Base-by-base conservation (phyloP, 2,329 filamentous ascomycete species). In the Hymenoscyphus linearis region DNA sequence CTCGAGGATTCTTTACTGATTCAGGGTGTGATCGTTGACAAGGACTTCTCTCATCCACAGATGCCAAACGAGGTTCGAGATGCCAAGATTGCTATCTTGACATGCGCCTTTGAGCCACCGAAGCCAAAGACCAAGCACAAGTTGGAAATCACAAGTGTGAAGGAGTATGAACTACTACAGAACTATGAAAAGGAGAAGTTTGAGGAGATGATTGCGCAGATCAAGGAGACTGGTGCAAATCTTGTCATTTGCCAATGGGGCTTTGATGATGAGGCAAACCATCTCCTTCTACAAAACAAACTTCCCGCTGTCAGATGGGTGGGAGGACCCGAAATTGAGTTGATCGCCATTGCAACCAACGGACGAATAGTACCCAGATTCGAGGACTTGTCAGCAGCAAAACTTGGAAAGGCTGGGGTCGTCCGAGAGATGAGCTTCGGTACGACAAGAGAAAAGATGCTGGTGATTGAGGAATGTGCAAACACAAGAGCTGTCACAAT, bases 51-150 rank as follows among this genome's bases (percentile, higher is more conserved):
- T 37, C 95, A 99, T 76, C 95, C 95, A 13, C 95, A 99, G 79
- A 99, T 99, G 95, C 95, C 95, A 12, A 90, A 89, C 57, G 92
- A 97, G 77, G 93, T 99, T 66, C 85, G 82, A 70, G 92, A 99
- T 77, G 96, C 95, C 73, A 98, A 97, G 82, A 87, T 99, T 73
- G 95, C 95, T 69, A 99, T 99, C 72, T 80, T 99, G 63, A 99
- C 95, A 57, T 99, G 95, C 76, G 92, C 95, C 3, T 99, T 99
- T 74, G 95, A 99, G 80, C 95, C 95, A 35, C 95, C 95, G 57
- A 99, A 99, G 84, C 95, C 95, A 69, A 99, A 99, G 85, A 99
- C 95, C 55, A 99, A 99, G 85, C 95, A 99, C 79, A 96, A 97
- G 82, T 85, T 99, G 64, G 95, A 99, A 73, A 99, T 99, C 74